Percentiles rank a stretch among this genome's conserved stretches.
These are phyloP conservation scores for Batkoa obscura DNA, from an alignment of 371 early-diverging fungal genomes.

Conservation along the genomic window DNA sequence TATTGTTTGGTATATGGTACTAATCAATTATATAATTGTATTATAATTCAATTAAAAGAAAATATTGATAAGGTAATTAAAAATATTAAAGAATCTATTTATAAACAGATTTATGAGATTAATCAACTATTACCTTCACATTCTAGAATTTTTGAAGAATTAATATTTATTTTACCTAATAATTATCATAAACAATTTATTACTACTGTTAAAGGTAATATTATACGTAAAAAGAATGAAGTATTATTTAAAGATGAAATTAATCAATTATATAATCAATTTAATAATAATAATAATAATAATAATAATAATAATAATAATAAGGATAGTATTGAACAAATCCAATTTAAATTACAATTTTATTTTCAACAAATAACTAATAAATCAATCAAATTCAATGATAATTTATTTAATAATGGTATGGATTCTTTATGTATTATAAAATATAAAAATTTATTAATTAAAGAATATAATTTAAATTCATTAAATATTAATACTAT, in stretches of 20 bases:
- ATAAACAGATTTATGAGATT: constrained; percentile 10
- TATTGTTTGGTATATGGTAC: not conserved
- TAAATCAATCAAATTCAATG: not conserved
- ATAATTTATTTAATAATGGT: not conserved
- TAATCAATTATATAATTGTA: not conserved
- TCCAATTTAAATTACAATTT: not conserved
- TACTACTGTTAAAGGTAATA: constrained; percentile 17
- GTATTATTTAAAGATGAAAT: not conserved
- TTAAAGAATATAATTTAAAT: not conserved
- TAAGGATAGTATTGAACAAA: not conserved
- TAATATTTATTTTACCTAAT: constrained; percentile 18
- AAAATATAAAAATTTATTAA: not conserved
- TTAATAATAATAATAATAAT: not conserved
- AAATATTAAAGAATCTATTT: not conserved
- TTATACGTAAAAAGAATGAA: not conserved
- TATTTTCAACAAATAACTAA: not conserved
- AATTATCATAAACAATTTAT: constrained; percentile 7
- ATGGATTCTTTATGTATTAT: not conserved
- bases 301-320: not conserved
- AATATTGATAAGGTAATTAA: not conserved
- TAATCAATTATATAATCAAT: not conserved
- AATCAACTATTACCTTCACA: constrained; percentile 16
- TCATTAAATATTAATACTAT: not conserved
- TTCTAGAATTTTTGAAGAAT: constrained; percentile 14
- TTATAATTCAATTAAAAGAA: not conserved